A percentile compares a stretch with the other conserved stretches of the same genome.
These are phyloP conservation scores for Clavaria fumosa DNA, from an alignment of 768 basidiomycete species.

Conservation along the genomic window DNA sequence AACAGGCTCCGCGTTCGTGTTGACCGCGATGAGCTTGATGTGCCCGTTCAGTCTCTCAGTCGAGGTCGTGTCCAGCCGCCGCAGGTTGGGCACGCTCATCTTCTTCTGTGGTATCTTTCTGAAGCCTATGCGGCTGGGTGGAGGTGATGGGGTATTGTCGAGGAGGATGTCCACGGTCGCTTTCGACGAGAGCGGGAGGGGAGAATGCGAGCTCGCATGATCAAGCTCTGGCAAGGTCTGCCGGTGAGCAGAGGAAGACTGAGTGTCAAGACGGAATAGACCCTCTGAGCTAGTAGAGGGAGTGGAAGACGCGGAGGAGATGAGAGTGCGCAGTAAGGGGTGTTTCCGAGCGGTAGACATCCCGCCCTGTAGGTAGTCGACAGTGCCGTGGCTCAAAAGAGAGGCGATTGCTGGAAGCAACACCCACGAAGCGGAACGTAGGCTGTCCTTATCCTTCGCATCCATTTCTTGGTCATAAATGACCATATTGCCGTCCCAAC, in stretches of 20 bases:
- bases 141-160: conserved; percentile 31
- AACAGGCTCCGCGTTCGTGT: no score
- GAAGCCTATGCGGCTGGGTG: conserved; percentile 49
- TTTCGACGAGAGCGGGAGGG: conserved; percentile 11
- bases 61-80: conserved; percentile 37
- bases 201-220: conserved; percentile 24
- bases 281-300: conserved; percentile 11
- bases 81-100: conserved; percentile 49
- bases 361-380: conserved; percentile 62
- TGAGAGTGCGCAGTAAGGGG: conserved; percentile 35
- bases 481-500: conserved; percentile 65
- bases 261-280: conserved; percentile 18
- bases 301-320: conserved; percentile 22
- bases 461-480: conserved; percentile 73
- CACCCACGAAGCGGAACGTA: conserved; percentile 49
- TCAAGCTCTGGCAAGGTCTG: conserved; percentile 41
- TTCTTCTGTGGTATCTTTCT: conserved; percentile 36
- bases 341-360: conserved; percentile 46
- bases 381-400: conserved; percentile 37
- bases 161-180: not conserved
- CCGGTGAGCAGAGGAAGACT: conserved; percentile 49
- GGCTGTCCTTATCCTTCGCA: conserved; percentile 39
- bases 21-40: conserved; percentile 22
- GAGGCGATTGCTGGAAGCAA: conserved; percentile 48
- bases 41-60: conserved; percentile 11